A percentile compares a stretch with the other conserved stretches of the same genome.
Evolutionary conservation across 331 rosid genomes (phyloP).

Genomic region (Malus hybrid): DNA sequence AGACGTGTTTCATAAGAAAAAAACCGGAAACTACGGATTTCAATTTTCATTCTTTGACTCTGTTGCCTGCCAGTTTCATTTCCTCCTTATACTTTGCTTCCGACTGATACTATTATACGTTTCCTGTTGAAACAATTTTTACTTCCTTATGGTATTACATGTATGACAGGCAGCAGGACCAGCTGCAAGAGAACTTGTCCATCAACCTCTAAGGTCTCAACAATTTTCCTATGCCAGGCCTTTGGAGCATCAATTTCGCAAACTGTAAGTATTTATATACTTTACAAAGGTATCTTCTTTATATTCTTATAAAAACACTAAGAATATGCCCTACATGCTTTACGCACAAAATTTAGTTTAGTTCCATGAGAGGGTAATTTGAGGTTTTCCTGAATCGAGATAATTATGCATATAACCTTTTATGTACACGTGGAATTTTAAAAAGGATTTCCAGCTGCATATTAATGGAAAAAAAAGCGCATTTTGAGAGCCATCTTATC

Average conservation of each 20-base stretch:
- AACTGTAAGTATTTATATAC: constrained; percentile 37
- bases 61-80: neutral
- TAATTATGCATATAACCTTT: neutral
- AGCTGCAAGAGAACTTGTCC: constrained; percentile 24
- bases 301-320: constrained; percentile 1
- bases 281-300: neutral
- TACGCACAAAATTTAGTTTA: neutral
- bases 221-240: constrained; percentile 48
- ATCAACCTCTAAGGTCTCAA: constrained; percentile 46
- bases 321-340: constrained; percentile 1
- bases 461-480: neutral
- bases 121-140: neutral
- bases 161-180: constrained; percentile 55
- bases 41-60: neutral
- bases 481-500: neutral
- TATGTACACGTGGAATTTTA: neutral
- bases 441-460: neutral
- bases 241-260: constrained; percentile 40
- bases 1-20: neutral
- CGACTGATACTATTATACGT: neutral
- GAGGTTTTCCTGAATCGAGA: neutral
- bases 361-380: neutral
- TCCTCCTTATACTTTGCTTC: neutral
- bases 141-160: constrained; percentile 17
- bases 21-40: neutral